Conservation (phyloP, 1,139 yeast genomes). For the Torulaspora globosa region DNA sequence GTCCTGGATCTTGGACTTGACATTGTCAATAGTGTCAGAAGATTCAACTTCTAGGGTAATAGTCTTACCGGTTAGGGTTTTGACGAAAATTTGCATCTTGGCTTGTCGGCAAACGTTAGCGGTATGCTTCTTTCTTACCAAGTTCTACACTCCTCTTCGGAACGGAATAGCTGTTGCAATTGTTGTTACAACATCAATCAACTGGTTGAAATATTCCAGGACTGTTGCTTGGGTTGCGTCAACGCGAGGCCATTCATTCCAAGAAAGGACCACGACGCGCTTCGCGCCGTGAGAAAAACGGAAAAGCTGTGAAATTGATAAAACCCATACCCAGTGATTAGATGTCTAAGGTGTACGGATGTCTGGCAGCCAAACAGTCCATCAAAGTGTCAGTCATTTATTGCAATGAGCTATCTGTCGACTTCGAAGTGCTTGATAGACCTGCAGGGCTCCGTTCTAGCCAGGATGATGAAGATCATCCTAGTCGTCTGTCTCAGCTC, state of each 20-base stretch:
- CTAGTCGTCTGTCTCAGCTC: neutral
- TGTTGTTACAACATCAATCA: too few relatives aligned
- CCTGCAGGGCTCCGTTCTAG: too few relatives aligned
- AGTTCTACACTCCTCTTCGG: constrained; percentile 13
- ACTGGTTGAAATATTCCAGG: constrained; percentile 3
- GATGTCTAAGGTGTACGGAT: neutral
- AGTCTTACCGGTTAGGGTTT: constrained; percentile 98
- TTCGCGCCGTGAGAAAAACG: constrained; percentile 4
- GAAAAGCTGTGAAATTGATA: neutral
- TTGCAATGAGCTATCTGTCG: neutral
- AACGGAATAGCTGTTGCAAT: neutral
- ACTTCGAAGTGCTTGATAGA: too few relatives aligned
- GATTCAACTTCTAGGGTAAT: constrained; percentile 99
- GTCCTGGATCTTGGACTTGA: constrained; percentile 99
- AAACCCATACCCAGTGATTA: neutral
- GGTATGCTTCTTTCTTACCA: constrained; percentile 40
- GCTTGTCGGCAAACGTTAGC: constrained; percentile 41
- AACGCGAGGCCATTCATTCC: neutral
- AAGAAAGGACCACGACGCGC: constrained; percentile 1
- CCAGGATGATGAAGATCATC: neutral
- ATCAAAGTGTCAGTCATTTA: neutral
- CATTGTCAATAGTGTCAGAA: constrained; percentile 98
- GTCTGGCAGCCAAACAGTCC: neutral
- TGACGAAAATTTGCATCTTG: constrained; percentile 97
- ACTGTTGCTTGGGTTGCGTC: neutral